phyloP scores from a whole-genome alignment of 352 stramenopile species.

The Halophytophthora polymorphica region DNA sequence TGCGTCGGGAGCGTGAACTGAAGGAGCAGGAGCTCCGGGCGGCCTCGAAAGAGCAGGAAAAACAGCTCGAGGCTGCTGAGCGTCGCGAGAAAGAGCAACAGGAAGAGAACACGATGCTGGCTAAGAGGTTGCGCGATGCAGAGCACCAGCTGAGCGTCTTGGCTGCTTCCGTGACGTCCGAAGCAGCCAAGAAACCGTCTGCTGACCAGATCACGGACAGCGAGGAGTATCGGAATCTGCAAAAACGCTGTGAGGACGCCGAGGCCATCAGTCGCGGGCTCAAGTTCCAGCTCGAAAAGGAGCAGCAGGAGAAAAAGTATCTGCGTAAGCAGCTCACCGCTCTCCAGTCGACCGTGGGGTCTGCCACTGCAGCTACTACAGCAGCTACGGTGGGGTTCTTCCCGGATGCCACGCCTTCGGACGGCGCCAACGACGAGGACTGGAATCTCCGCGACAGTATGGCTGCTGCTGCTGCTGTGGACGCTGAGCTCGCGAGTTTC shows the following conservation, averaged over 20 bases:
- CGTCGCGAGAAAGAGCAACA: conserved; percentile 13
- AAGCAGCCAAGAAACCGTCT: conserved; percentile 15
- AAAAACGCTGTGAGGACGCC: conserved; percentile 58
- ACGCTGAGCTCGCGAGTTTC: conserved; percentile 60
- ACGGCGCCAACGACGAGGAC: conserved; percentile 9
- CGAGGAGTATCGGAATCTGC: conserved; percentile 49
- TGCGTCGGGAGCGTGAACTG: conserved; percentile 30
- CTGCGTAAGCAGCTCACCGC: conserved; percentile 57
- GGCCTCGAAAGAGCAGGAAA: conserved; percentile 34
- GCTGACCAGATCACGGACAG: conserved; percentile 35
- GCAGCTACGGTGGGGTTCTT: conserved; percentile 30
- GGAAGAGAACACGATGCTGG: conserved; percentile 25
- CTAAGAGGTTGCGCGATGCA: conserved; percentile 36
- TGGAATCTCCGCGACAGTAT: conserved; percentile 42
- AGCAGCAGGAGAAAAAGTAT: conserved; percentile 76
- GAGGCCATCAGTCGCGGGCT: conserved; percentile 66
- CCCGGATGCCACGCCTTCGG: conserved; percentile 6
- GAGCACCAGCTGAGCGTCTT: conserved; percentile 29
- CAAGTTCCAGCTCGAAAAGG: conserved; percentile 72
- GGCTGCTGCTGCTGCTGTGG: conserved; percentile 31
- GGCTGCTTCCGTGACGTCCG: not conserved
- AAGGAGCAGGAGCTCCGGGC: conserved; percentile 36
- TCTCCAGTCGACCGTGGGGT: conserved; percentile 28
- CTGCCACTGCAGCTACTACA: conserved; percentile 20
- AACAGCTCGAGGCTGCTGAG: conserved; percentile 18